These are phyloP conservation scores for Nasturtium officinale DNA, from an alignment of 345 rosid genomes.

Conservation along the genomic window DNA sequence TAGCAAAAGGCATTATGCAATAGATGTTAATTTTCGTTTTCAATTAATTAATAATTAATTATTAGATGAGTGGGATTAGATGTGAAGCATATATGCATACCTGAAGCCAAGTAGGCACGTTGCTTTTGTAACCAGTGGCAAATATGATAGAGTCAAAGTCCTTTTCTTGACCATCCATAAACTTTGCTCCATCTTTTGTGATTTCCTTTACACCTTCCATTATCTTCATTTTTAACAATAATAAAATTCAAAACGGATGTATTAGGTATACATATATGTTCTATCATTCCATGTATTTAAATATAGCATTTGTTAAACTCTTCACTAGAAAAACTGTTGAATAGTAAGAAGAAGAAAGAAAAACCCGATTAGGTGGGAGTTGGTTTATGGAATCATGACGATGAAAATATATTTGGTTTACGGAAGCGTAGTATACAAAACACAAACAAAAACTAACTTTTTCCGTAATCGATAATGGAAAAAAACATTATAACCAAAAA, in stretches of 20 bases:
- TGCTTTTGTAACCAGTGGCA: conserved; percentile 95
- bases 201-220: conserved; percentile 72
- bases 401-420: background rate
- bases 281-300: background rate
- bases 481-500: background rate
- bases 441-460: conserved; percentile 30
- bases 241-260: background rate
- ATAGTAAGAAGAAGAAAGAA: background rate
- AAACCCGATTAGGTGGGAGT: conserved; percentile 7
- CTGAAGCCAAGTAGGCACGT: conserved; percentile 90
- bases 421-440: background rate
- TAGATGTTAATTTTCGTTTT: background rate
- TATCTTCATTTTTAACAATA: conserved; percentile 50
- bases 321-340: background rate
- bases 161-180: conserved; percentile 76
- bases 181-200: conserved; percentile 65
- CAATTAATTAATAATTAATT: background rate
- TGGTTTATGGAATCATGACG: background rate
- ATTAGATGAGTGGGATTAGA: conserved; percentile 13
- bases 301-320: background rate
- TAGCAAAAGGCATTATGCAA: background rate
- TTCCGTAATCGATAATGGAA: background rate
- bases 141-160: conserved; percentile 75
- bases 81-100: conserved; percentile 41
- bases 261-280: background rate